These are phyloP conservation scores for Gracilaria gracilis DNA, from an alignment of 23 red algal species.

Conservation along the genomic window DNA sequence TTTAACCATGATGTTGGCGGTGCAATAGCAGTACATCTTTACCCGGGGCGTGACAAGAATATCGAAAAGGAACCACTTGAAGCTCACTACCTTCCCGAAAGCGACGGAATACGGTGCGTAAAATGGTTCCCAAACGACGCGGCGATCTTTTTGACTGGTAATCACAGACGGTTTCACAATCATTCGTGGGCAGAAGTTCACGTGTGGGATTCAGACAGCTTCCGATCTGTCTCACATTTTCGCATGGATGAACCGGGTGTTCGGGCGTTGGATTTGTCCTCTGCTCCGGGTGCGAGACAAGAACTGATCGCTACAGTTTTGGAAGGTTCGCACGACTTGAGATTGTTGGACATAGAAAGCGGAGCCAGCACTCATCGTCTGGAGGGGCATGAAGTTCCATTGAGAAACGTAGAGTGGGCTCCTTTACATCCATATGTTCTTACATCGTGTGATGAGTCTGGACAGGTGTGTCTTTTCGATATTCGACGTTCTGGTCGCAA, in stretches of 20 bases:
- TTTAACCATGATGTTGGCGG: not conserved
- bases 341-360: conserved; percentile 35
- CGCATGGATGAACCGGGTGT: conserved; percentile 14
- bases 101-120: conserved; percentile 1
- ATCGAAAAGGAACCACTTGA: not conserved
- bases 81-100: not conserved
- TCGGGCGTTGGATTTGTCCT: conserved; percentile 16
- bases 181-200: conserved; percentile 23
- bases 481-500: conserved; percentile 37
- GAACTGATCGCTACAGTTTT: conserved; percentile 23
- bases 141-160: conserved; percentile 46
- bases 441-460: not conserved
- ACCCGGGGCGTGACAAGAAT: not conserved
- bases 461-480: conserved; percentile 40
- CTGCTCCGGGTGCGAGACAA: conserved; percentile 15
- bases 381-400: not conserved
- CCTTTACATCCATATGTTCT: conserved; percentile 39
- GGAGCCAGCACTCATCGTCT: conserved; percentile 43
- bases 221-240: conserved; percentile 7
- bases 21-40: not conserved
- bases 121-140: conserved; percentile 63
- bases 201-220: conserved; percentile 48
- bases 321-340: not conserved
- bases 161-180: not conserved
- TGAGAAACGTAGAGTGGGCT: conserved; percentile 24